Conservation (phyloP, 2,329 filamentous ascomycete genomes). For the Cercospora sojina region DNA sequence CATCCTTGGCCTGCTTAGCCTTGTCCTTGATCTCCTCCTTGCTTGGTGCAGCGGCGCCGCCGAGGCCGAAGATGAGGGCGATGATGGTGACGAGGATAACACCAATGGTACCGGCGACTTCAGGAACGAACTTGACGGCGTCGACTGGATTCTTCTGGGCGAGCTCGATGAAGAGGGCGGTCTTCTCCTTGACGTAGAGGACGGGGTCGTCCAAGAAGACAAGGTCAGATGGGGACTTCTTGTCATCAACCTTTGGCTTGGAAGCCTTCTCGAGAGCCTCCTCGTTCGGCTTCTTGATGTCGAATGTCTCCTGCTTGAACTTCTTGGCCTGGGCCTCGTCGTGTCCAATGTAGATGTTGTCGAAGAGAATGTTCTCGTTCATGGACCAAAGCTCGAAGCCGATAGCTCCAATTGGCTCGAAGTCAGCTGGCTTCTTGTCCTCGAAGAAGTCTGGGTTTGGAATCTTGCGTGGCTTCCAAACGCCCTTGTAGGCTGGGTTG, state of each 20-base stretch:
- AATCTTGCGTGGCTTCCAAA: slow-evolving; percentile 94
- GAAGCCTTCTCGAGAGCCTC: slow-evolving; percentile 77
- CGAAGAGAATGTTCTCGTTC: slow-evolving; percentile 97
- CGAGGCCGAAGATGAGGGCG: slow-evolving; percentile 64
- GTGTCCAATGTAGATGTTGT: slow-evolving; percentile 99
- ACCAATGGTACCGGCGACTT: slow-evolving; percentile 78
- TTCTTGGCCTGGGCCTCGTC: slow-evolving; percentile 88
- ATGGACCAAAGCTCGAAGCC: slow-evolving; percentile 99
- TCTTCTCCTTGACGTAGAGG: slow-evolving; percentile 84
- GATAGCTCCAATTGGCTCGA: slow-evolving; percentile 97
- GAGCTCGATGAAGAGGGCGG: slow-evolving; percentile 84
- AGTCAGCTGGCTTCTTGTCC: slow-evolving; percentile 94
- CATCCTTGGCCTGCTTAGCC: slow-evolving; percentile 74
- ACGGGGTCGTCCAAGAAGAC: slow-evolving; percentile 91
- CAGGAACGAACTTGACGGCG: slow-evolving; percentile 85
- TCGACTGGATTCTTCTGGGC: slow-evolving; percentile 78
- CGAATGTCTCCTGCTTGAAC: slow-evolving; percentile 84
- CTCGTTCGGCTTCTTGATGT: slow-evolving; percentile 82
- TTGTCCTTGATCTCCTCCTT: slow-evolving; percentile 68
- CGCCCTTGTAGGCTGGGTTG: slow-evolving; percentile 97
- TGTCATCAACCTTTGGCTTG: slow-evolving; percentile 63
- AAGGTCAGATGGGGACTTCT: slow-evolving; percentile 71
- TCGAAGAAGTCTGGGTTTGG: slow-evolving; percentile 94
- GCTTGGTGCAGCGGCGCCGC: slow-evolving; percentile 62
- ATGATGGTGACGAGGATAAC: slow-evolving; percentile 69